Base-by-base conservation (phyloP, 352 stramenopile species). In the Phytopythium kandeliae region DNA sequence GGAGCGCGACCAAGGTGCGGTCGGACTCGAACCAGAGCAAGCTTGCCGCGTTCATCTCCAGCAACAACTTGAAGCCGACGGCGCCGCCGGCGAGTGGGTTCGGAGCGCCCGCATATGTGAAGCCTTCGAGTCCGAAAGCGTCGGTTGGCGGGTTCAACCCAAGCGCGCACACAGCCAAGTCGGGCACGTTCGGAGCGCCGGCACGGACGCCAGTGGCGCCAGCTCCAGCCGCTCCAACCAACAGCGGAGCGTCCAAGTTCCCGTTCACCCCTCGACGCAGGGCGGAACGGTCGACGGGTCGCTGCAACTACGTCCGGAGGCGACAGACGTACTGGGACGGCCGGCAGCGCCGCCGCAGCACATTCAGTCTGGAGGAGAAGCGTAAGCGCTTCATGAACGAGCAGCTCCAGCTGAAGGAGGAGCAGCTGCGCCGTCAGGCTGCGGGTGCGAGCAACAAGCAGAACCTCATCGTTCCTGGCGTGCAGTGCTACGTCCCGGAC, bases 401-500 rank as follows among this genome's bases (percentile, higher is more conserved):
- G 47, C 85, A 95, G 57, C 52, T 92, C 2, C 42, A 74, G 33
- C 60, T 91, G 40, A 95, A 95, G 54, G 80, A 92, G 47, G 82
- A 92, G 45, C 78, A 92, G 50, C 63, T 76, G 21, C 73, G 78
- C 24, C 76, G 74, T 3, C 67, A 89, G 37, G 72, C 71, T 37
- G 68, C 63, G 13, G 85, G 80, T 21, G 76, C 78, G 8, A 67
- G 63, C 24, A 78, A 78, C 48, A 93, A 89, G 54, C 78, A 89
- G 35, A 93, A 93, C 55, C 62, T 92, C 47, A 93, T 92, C 59
- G 85, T 93, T 3, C 79, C 77, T 1, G 85, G 85, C n/a, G 81
- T 94, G 19, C 82, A 93, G 57, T 95, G 85, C 69, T 95, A 92
- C 62, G 83, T 95, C 37, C 85, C 85, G 16, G 85, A 95, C 60